Evolutionary conservation across 805 yeast genomes (phyloP).

Genomic region (Tetrapisispora nanseiensis): DNA sequence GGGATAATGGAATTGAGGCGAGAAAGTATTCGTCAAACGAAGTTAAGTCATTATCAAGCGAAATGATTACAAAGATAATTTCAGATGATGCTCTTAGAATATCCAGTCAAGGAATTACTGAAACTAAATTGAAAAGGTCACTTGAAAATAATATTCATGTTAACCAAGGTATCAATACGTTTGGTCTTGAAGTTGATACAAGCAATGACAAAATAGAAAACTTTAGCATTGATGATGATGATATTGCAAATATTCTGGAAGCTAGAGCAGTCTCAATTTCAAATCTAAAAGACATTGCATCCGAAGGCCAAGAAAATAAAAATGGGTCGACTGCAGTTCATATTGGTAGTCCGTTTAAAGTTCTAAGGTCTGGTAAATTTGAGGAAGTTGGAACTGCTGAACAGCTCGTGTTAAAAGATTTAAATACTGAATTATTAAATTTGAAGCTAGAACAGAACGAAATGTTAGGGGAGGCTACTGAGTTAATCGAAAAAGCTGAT

Average conservation of each 20-base stretch:
- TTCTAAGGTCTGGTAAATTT: conserved; percentile 5
- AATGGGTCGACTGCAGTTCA: conserved; percentile 5
- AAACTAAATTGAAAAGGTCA: not conserved
- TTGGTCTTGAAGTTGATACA: conserved; percentile 13
- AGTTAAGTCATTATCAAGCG: conserved; percentile 6
- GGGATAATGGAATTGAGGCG: not conserved
- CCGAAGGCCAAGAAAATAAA: not conserved
- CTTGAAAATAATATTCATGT: conserved; percentile 16
- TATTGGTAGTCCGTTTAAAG: conserved; percentile 25
- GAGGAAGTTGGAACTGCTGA: not conserved
- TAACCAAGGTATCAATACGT: conserved; percentile 15
- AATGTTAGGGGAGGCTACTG: not conserved
- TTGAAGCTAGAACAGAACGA: not conserved
- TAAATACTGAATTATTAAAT: not conserved
- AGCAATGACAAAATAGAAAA: conserved; percentile 5
- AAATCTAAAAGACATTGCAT: not conserved
- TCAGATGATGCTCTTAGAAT: conserved; percentile 1
- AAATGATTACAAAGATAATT: conserved; percentile 8
- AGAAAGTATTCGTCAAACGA: not conserved
- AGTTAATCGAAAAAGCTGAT: not conserved
- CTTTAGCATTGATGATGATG: not conserved
- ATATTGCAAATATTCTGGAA: not conserved
- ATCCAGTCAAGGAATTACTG: not conserved
- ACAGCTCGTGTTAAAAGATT: not conserved
- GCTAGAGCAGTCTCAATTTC: not conserved